Evolutionary conservation across 2,329 filamentous ascomycete genomes (phyloP).

Genomic region (Pseudogymnoascus sp.): DNA sequence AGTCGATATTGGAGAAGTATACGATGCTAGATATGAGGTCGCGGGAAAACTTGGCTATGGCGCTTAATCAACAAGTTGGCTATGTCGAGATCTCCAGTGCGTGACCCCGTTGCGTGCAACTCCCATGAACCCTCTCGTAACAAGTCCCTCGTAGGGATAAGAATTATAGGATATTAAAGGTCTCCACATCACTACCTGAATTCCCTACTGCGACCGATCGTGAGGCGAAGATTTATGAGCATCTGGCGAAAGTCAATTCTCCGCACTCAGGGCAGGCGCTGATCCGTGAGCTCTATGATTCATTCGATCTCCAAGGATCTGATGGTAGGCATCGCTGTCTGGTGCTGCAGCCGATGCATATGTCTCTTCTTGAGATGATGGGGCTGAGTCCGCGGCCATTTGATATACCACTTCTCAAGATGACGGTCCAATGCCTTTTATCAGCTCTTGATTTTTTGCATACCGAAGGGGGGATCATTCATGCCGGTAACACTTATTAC

Average conservation of each 20-base stretch:
- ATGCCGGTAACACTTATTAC: constrained; percentile 19
- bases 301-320: constrained; percentile 24
- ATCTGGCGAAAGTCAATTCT: constrained; percentile 20
- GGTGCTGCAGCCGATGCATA: constrained; percentile 18
- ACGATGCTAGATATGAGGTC: constrained; percentile 16
- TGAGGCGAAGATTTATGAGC: constrained; percentile 26
- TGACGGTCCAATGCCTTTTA: constrained; percentile 13
- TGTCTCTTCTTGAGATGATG: constrained; percentile 14
- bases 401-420: constrained; percentile 16
- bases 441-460: constrained; percentile 21
- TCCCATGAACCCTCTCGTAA: constrained; percentile 14
- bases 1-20: constrained; percentile 16
- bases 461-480: constrained; percentile 19
- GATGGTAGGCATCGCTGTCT: constrained; percentile 18
- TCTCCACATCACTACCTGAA: constrained; percentile 10
- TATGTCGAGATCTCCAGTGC: constrained; percentile 16
- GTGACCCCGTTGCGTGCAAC: constrained; percentile 14
- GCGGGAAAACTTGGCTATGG: constrained; percentile 18
- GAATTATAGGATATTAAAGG: constrained; percentile 12
- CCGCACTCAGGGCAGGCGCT: constrained; percentile 26
- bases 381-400: constrained; percentile 11
- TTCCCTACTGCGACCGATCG: constrained; percentile 14
- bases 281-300: constrained; percentile 27
- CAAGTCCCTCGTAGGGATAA: constrained; percentile 16
- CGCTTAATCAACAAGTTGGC: constrained; percentile 18